phyloP scores from a whole-genome alignment of 306 rosid genomes.

The Glycine latifolia region DNA sequence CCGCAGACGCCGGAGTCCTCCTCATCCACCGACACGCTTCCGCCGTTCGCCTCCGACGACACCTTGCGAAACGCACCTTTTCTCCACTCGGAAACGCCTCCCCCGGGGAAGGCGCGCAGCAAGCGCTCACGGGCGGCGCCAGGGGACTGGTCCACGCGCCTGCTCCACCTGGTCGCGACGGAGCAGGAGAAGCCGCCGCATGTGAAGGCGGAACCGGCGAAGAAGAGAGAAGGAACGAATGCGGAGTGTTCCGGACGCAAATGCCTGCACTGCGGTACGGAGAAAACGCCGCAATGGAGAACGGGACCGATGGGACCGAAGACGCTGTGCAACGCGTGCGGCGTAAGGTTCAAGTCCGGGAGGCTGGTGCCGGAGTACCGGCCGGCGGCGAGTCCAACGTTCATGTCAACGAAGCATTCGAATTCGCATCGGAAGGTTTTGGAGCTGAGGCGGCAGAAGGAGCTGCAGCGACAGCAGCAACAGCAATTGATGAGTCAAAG shows the following conservation, averaged over 20 bases:
- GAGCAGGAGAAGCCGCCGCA: not conserved
- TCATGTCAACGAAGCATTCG: slow-evolving; percentile 66
- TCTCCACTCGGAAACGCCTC: slow-evolving; percentile 77
- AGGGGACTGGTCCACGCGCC: slow-evolving; percentile 97
- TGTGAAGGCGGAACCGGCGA: slow-evolving; percentile 13
- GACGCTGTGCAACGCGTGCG: slow-evolving; percentile 78
- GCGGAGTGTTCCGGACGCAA: slow-evolving; percentile 60
- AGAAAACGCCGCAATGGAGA: slow-evolving; percentile 82
- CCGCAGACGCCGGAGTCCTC: slow-evolving; percentile 81
- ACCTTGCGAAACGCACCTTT: slow-evolving; percentile 58
- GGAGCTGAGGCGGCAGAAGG: slow-evolving; percentile 76
- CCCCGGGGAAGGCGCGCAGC: slow-evolving; percentile 94
- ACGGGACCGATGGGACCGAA: slow-evolving; percentile 85
- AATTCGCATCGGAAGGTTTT: slow-evolving; percentile 78
- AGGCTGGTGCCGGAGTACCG: slow-evolving; percentile 75
- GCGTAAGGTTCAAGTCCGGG: slow-evolving; percentile 75
- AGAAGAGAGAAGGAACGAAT: slow-evolving; percentile 54
- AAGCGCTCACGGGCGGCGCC: slow-evolving; percentile 96
- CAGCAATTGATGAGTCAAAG: slow-evolving; percentile 62
- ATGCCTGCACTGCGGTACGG: slow-evolving; percentile 72
- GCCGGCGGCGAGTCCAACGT: slow-evolving; percentile 79
- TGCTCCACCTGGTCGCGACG: slow-evolving; percentile 63
- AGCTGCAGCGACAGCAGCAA: slow-evolving; percentile 61
- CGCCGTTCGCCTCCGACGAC: slow-evolving; percentile 43
- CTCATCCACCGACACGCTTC: slow-evolving; percentile 76